Evolutionary conservation across 176 grass and related monocot genomes (phyloP).

Genomic region (Oryza meridionalis): DNA sequence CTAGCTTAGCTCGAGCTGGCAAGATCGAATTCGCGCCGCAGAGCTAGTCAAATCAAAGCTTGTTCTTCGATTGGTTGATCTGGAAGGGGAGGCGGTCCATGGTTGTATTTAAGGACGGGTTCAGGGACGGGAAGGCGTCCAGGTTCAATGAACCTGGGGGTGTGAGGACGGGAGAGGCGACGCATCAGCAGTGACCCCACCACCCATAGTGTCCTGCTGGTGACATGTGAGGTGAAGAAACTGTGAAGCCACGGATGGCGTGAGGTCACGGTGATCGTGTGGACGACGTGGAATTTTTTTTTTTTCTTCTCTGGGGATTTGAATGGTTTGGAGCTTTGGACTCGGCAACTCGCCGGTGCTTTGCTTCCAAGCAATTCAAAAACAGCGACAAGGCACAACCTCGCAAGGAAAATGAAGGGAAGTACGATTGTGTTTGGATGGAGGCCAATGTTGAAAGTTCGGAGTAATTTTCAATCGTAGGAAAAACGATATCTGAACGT

Average conservation of each 20-base stretch:
- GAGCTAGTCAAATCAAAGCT: too few relatives aligned
- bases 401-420: too few relatives aligned
- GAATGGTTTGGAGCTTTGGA: neutral
- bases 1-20: neutral
- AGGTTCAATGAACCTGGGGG: conserved; percentile 38
- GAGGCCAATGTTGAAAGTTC: too few relatives aligned
- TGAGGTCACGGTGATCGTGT: neutral
- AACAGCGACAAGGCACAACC: too few relatives aligned
- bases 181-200: conserved; percentile 2
- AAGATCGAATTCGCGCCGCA: neutral
- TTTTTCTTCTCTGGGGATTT: neutral
- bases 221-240: neutral
- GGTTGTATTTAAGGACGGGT: neutral
- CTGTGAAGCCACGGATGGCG: neutral
- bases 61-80: neutral
- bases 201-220: neutral
- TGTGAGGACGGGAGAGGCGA: conserved; percentile 20
- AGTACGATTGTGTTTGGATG: too few relatives aligned
- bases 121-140: conserved; percentile 33
- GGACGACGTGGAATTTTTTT: neutral
- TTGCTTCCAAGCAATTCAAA: neutral
- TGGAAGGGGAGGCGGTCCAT: neutral
- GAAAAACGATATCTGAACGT: too few relatives aligned
- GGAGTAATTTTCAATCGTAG: too few relatives aligned
- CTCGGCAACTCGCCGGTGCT: conserved; percentile 17